phyloP scores from a whole-genome alignment of 2,329 filamentous ascomycete genomes.

The Zasmidium cellare region DNA sequence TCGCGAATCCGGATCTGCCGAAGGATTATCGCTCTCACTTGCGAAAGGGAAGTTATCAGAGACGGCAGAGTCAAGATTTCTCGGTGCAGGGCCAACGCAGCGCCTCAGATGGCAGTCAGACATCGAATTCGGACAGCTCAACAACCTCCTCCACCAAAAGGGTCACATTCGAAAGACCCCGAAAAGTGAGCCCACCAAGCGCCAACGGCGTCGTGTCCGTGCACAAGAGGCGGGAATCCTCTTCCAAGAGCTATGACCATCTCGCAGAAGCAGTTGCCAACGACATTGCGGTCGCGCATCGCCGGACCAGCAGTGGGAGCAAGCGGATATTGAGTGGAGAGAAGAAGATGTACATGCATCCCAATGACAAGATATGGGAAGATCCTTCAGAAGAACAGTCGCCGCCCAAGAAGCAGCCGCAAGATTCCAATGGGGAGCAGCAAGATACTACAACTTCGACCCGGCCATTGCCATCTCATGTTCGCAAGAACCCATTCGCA shows the following conservation, averaged over 20 bases:
- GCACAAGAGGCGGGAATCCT: conserved; percentile 25
- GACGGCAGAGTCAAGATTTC: conserved; percentile 42
- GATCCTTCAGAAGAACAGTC: conserved; percentile 63
- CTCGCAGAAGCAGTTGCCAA: conserved; percentile 36
- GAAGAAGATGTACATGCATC: conserved; percentile 65
- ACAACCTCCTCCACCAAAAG: conserved; percentile 11
- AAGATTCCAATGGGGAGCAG: conserved; percentile 6
- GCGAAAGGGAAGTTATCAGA: conserved; percentile 69
- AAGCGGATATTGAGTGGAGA: conserved; percentile 68
- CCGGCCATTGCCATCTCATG: conserved; percentile 39
- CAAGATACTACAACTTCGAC: background rate
- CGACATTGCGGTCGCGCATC: conserved; percentile 36
- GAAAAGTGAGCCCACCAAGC: conserved; percentile 24
- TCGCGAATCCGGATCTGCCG: conserved; percentile 34
- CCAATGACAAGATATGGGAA: conserved; percentile 83
- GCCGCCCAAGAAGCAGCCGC: conserved; percentile 11
- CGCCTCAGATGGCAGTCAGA: conserved; percentile 19
- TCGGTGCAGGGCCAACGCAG: conserved; percentile 16
- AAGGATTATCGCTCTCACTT: conserved; percentile 64
- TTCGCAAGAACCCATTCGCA: conserved; percentile 67
- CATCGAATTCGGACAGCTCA: conserved; percentile 11
- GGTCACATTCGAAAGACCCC: conserved; percentile 13
- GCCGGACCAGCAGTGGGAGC: conserved; percentile 63
- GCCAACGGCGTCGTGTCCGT: conserved; percentile 16
- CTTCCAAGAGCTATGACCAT: conserved; percentile 37